Conservation (phyloP, 345 rosid species). For the Limnanthes douglasii region DNA sequence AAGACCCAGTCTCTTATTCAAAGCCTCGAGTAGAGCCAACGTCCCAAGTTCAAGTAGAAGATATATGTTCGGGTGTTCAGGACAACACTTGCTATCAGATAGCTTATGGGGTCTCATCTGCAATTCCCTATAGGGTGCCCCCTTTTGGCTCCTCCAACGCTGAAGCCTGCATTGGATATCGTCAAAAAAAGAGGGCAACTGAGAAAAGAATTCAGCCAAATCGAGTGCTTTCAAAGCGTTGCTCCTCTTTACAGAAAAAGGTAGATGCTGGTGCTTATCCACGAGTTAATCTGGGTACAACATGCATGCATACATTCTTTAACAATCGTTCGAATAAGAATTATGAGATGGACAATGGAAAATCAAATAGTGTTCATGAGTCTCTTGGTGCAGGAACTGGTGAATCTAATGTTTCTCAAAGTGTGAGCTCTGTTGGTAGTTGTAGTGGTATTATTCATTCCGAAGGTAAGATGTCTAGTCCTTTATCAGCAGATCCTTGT, state of each 20-base stretch:
- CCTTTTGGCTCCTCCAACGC: conserved; percentile 20
- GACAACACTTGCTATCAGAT: conserved; percentile 14
- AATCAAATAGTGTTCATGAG: conserved; percentile 13
- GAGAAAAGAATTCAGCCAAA: conserved; percentile 11
- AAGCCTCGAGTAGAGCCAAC: conserved; percentile 11
- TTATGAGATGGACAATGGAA: conserved; percentile 27
- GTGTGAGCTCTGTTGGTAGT: conserved; percentile 50
- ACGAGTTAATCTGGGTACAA: conserved; percentile 11
- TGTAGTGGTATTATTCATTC: conserved; percentile 32
- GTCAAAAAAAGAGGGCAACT: conserved; percentile 14
- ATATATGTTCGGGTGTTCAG: conserved; percentile 6
- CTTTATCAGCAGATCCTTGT: conserved; percentile 11
- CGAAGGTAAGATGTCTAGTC: conserved; percentile 9
- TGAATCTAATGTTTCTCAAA: conserved; percentile 21
- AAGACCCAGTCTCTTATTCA: conserved; percentile 10
- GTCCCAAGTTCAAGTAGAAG: conserved; percentile 1
- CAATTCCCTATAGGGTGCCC: conserved; percentile 24
- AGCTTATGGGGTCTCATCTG: conserved; percentile 19
- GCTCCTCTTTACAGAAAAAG: conserved; percentile 12
- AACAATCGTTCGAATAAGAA: conserved; percentile 13
- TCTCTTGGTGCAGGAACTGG: conserved; percentile 14
- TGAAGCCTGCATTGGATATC: conserved; percentile 17
- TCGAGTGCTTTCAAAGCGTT: conserved; percentile 8
- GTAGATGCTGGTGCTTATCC: conserved; percentile 32
- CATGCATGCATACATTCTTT: conserved; percentile 15